Conservation (phyloP, 768 basidiomycete species). For the Gloeopeniophorella convolvens region DNA sequence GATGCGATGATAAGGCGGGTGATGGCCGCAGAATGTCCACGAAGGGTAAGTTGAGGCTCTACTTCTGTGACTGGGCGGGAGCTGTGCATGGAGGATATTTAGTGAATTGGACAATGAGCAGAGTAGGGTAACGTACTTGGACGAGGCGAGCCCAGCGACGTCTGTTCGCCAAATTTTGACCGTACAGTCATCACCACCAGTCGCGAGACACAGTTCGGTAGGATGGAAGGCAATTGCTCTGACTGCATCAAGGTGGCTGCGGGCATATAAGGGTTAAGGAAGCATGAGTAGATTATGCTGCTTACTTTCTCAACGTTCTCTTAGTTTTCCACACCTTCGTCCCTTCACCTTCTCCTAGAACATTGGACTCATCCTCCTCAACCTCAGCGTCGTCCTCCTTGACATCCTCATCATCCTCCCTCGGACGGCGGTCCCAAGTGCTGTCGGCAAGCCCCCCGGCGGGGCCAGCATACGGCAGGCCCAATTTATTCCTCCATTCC, state of each 20-base stretch:
- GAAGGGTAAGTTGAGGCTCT: slow-evolving; percentile 88
- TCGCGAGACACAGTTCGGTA: slow-evolving; percentile 78
- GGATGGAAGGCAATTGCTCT: slow-evolving; percentile 88
- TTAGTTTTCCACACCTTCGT: slow-evolving; percentile 80
- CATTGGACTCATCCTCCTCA: slow-evolving; percentile 51
- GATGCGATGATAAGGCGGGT: slow-evolving; percentile 81
- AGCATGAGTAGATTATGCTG: slow-evolving; percentile 20
- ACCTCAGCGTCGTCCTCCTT: slow-evolving; percentile 70
- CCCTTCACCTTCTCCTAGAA: slow-evolving; percentile 62
- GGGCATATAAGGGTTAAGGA: slow-evolving; percentile 6
- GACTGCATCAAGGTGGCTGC: slow-evolving; percentile 89
- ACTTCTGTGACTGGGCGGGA: slow-evolving; percentile 70
- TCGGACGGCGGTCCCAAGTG: slow-evolving; percentile 46
- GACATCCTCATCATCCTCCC: slow-evolving; percentile 57
- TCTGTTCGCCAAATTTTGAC: slow-evolving; percentile 96
- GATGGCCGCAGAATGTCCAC: slow-evolving; percentile 88
- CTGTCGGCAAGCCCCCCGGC: slow-evolving; percentile 37
- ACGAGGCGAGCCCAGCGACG: slow-evolving; percentile 62
- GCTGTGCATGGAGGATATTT: slow-evolving; percentile 37
- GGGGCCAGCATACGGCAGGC: slow-evolving; percentile 55
- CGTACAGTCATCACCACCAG: slow-evolving; percentile 91
- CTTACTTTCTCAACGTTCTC: slow-evolving; percentile 84
- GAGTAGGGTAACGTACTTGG: slow-evolving; percentile 50
- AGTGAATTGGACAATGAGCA: slow-evolving; percentile 1
- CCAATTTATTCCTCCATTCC: slow-evolving; percentile 80